Conservation (phyloP, 768 basidiomycete genomes). For the Leccinum barrowsii region DNA sequence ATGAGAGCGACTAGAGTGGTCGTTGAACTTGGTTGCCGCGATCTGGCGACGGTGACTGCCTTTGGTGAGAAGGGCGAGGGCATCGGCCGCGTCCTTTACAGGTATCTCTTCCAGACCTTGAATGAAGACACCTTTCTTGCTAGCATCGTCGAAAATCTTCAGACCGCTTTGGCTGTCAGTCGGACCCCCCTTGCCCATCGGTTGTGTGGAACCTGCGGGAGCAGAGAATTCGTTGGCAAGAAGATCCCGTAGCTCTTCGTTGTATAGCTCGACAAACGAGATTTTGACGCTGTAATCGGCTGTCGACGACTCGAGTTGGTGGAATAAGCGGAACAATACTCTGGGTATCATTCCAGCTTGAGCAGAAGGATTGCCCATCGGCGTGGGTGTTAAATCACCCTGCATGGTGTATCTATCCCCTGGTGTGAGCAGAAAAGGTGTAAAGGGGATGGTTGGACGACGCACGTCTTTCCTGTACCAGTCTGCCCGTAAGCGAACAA, state of each 20-base stretch:
- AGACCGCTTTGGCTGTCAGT: constrained; percentile 59
- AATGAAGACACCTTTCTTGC: constrained; percentile 86
- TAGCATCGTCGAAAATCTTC: constrained; percentile 91
- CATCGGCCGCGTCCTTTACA: constrained; percentile 80
- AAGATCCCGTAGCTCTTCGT: constrained; percentile 96
- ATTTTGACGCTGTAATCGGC: constrained; percentile 90
- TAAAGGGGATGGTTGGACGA: constrained; percentile 9
- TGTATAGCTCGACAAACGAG: constrained; percentile 94
- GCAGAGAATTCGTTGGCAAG: constrained; percentile 74
- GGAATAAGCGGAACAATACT: constrained; percentile 86
- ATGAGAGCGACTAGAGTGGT: constrained; percentile 95
- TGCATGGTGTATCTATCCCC: constrained; percentile 87
- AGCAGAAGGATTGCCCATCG: constrained; percentile 82
- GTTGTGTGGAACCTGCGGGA: constrained; percentile 64
- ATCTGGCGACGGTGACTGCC: constrained; percentile 90
- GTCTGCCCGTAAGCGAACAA: constrained; percentile 98
- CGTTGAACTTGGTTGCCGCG: constrained; percentile 96
- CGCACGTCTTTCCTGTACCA: constrained; percentile 97
- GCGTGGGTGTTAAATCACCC: constrained; percentile 81
- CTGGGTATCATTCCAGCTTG: constrained; percentile 97
- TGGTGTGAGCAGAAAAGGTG: constrained; percentile 11
- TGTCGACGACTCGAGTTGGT: constrained; percentile 72
- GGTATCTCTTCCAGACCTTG: constrained; percentile 91
- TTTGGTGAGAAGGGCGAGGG: constrained; percentile 78
- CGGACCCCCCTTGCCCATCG: constrained; percentile 62